Evolutionary conservation across 2,329 filamentous ascomycete species (phyloP), one percentile per base, ranked within the genome.

Genomic region (Penicillium vulpinum): DNA sequence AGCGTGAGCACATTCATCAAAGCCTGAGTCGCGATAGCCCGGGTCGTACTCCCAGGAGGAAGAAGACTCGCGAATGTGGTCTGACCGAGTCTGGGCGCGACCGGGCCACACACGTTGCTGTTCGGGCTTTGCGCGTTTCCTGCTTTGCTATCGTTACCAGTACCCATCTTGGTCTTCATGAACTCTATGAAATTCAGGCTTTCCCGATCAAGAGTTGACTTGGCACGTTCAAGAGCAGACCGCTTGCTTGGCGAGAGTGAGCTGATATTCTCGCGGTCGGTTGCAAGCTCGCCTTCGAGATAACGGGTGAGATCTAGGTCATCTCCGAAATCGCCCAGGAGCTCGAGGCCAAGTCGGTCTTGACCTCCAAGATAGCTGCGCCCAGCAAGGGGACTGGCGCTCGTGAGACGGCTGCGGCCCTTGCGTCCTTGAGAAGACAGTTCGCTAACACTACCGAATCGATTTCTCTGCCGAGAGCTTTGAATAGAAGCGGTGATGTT

Each of bases 1-100:
- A 94, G 80, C 11, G 83, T 80, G 15, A 95, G 81, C 2, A 90
- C 80, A 70, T 94, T 89, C 75, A 89, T 85, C 69, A 91, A 88
- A 0, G 86, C 90, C 70, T 92, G 89, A 2, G 89, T 86, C 9
- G 88, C 89, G 13, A 91, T 85, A 29, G 84, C 77, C 35, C 78
- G 81, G 40, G 71, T 78, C 29, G 83, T 85, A 40, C 78, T 74
- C 10, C 68, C 68, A 0, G 85, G 82, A n/a, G 84, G 80, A 43
- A 94, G 84, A 10, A 96, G 75, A 47, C 85, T 77, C 44, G 88
- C 84, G 67, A 97, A 95, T 0, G 81, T 76, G 40, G 94, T 77
- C 22, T 62, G 24, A 1, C 44, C 39, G 6, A 36, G 18, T 29
- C 8, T 47, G 15, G 29, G 15, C 13, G 29, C 5, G 18, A 50